phyloP scores from a whole-genome alignment of 2,329 filamentous ascomycete genomes.

The Chalara sp. region DNA sequence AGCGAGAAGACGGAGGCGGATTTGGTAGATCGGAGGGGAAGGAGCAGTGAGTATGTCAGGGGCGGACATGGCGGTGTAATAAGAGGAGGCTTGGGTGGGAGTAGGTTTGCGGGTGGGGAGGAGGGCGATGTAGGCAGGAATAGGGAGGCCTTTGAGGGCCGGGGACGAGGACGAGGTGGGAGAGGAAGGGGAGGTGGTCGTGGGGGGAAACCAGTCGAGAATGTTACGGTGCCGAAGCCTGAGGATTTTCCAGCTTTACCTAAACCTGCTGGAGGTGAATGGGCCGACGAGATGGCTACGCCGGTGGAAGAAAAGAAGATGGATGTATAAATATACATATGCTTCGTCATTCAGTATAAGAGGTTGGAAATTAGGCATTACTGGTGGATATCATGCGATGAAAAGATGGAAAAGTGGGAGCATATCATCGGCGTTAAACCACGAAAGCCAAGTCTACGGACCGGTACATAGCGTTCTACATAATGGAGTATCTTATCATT shows the following conservation, averaged over 20 bases:
- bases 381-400: too few species aligned
- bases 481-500: too few species aligned
- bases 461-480: too few species aligned
- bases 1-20: constrained; percentile 25
- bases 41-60: constrained; percentile 22
- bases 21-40: constrained; percentile 23
- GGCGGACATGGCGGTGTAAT: constrained; percentile 25
- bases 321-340: neutral
- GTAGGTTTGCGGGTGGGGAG: constrained; percentile 9
- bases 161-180: constrained; percentile 17
- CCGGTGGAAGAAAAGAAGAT: constrained; percentile 19
- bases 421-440: too few species aligned
- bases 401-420: too few species aligned
- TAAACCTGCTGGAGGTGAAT: constrained; percentile 13
- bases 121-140: constrained; percentile 1
- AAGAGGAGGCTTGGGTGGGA: constrained; percentile 16
- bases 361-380: too few species aligned
- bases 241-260: constrained; percentile 24
- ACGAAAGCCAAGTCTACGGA: too few species aligned
- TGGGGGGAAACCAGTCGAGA: constrained; percentile 7
- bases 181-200: constrained; percentile 15
- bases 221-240: constrained; percentile 8
- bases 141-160: constrained; percentile 9
- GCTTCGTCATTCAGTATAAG: too few species aligned
- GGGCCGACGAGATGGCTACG: constrained; percentile 26